Base-by-base conservation (phyloP, 768 basidiomycete species). In the Paxillus rubicundulus region DNA sequence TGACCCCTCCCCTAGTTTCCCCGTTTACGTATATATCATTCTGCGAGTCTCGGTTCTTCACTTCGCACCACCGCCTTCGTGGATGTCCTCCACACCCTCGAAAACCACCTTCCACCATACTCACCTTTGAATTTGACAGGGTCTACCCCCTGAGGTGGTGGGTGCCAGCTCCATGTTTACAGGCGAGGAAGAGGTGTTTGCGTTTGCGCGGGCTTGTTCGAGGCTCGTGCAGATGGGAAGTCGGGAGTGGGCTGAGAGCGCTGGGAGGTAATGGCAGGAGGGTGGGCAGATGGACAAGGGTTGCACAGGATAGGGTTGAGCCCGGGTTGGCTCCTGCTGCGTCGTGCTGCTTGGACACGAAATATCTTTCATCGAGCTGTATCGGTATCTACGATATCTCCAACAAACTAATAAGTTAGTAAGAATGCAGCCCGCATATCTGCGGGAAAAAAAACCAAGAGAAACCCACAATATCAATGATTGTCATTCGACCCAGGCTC, bases 101-200 rank as follows among this genome's bases (percentile, higher is more conserved):
- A 24, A 24, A 24, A 4, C 24, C 24, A 24, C 24, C 36, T n/a
- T 50, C 30, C 12, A 6, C 28, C 24, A 1, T 16, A 12, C 17
- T 45, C 13, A 27, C 27, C 13, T 18, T 18, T 4, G 16, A n/a
- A 12, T 21, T 43, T 50, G 38, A 30, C 58, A 95, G 92, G 93
- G 93, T 17, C 75, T 98, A 1, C 79, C 87, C 1, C 79, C 78
- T 20, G 84, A 92, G 27, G 72, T 80, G 17, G 87, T 96, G 16
- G 90, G 92, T 32, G 75, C 78, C 2, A 92, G 88, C 55, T 87
- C 92, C 39, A 89, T 99, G 75, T 98, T 98, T 66, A 87, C 87
- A 0, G 95, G 96, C 4, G 95, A 98, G 63, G 97, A 98, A 69
- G 97, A 98, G 70, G 67, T 98, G 0, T 99, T 99, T 66, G 97